Evolutionary conservation across 2,329 filamentous ascomycete species (phyloP).

Genomic region (Hortaea sp.): DNA sequence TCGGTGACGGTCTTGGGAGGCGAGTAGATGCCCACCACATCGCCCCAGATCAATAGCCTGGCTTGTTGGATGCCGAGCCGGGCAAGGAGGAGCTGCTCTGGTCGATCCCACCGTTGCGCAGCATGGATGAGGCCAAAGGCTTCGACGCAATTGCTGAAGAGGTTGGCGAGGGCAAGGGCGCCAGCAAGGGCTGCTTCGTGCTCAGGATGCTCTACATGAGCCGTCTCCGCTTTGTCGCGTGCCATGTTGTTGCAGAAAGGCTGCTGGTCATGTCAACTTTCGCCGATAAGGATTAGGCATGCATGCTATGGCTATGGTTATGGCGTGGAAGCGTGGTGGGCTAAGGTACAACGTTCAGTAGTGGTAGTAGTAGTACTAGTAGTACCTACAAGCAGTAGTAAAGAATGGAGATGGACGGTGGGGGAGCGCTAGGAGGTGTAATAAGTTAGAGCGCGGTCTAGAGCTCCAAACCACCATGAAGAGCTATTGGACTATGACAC

Average conservation of each 20-base stretch:
- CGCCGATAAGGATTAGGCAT: too few relatives aligned
- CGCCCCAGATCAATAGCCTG: conserved; percentile 39
- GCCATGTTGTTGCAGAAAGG: conserved; percentile 5
- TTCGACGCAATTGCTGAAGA: conserved; percentile 40
- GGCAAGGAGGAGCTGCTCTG: conserved; percentile 34
- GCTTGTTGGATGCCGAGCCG: conserved; percentile 38
- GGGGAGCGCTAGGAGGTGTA: not conserved
- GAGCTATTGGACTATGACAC: not conserved
- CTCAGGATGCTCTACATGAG: conserved; percentile 4
- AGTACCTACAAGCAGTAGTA: not conserved
- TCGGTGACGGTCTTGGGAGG: conserved; percentile 34
- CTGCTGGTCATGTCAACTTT: not conserved
- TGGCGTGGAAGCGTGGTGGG: not conserved
- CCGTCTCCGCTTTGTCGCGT: conserved; percentile 8
- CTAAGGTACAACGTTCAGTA: too few relatives aligned
- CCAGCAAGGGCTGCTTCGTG: conserved; percentile 27
- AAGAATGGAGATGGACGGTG: not conserved
- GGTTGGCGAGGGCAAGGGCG: conserved; percentile 32
- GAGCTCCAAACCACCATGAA: not conserved
- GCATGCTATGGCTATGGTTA: not conserved
- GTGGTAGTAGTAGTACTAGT: too few relatives aligned
- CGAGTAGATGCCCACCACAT: conserved; percentile 35
- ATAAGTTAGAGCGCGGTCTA: not conserved
- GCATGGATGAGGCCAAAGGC: conserved; percentile 38
- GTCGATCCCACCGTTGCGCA: conserved; percentile 31